Percentiles rank a stretch among this genome's conserved stretches.
Evolutionary conservation across 176 grass and related monocot species (phyloP).

Genomic region (Zizania latifolia): DNA sequence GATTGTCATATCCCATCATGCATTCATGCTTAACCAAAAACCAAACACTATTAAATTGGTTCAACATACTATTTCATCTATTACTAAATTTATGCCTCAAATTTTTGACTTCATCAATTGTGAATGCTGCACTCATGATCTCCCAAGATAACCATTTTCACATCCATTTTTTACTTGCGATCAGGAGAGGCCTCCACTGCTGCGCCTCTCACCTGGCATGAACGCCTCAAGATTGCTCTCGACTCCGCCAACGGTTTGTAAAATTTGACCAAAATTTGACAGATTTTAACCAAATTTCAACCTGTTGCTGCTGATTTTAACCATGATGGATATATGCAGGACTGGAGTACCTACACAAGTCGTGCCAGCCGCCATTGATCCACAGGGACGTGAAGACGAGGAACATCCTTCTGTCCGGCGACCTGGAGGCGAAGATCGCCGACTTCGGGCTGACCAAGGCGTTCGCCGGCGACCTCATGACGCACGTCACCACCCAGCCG

Average conservation of each 20-base stretch:
- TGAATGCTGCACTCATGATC: neutral
- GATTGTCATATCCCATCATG: too few relatives aligned
- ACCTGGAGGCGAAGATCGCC: constrained; percentile 2
- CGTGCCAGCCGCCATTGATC: constrained; percentile 7
- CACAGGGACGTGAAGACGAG: constrained; percentile 20
- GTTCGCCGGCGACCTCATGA: neutral
- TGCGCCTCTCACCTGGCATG: constrained; percentile 13
- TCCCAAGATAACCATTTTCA: too few relatives aligned
- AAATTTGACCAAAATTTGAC: too few relatives aligned
- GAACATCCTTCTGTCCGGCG: constrained; percentile 16
- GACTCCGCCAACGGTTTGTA: constrained; percentile 20
- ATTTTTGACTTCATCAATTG: neutral
- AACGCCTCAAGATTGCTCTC: constrained; percentile 20
- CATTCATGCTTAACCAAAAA: too few relatives aligned
- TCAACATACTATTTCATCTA: neutral
- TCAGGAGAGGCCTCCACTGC: constrained; percentile 4
- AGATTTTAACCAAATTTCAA: too few relatives aligned
- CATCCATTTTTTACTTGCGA: too few relatives aligned
- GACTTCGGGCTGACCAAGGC: constrained; percentile 25
- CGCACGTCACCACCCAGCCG: neutral
- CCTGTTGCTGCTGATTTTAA: too few relatives aligned
- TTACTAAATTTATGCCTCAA: neutral
- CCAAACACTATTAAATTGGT: too few relatives aligned
- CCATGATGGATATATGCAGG: too few relatives aligned
- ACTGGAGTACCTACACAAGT: constrained; percentile 30